phyloP scores from a whole-genome alignment of 305 asterid species.

The Fraxinus baroniana region DNA sequence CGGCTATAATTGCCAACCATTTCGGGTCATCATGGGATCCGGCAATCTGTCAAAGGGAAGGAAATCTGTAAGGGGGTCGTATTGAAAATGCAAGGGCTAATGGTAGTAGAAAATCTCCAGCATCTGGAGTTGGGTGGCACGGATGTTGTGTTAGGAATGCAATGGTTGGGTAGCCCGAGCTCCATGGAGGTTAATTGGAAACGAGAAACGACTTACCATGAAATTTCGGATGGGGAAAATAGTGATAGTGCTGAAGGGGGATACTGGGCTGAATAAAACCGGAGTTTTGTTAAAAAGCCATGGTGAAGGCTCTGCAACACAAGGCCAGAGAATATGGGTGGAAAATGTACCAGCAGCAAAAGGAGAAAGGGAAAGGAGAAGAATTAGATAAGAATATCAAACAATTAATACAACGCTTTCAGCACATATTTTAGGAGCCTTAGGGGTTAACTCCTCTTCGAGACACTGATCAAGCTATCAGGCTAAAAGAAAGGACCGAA shows the following conservation, averaged over 20 bases:
- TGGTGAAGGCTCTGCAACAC: too few species aligned
- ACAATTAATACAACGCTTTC: too few species aligned
- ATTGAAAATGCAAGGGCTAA: background rate
- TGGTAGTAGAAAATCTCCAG: background rate
- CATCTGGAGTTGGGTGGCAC: background rate
- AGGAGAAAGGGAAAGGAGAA: too few species aligned
- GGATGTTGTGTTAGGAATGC: background rate
- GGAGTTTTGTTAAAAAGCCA: background rate
- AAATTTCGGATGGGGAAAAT: background rate
- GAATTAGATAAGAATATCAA: too few species aligned
- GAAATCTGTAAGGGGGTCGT: background rate
- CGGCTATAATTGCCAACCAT: background rate
- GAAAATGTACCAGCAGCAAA: too few species aligned
- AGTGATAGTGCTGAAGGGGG: background rate
- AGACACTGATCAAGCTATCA: too few species aligned
- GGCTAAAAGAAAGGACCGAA: too few species aligned
- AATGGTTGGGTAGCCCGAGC: background rate
- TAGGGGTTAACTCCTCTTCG: too few species aligned
- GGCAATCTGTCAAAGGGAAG: background rate
- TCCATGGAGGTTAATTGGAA: background rate
- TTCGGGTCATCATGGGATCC: background rate
- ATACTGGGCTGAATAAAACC: background rate
- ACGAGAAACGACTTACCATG: background rate
- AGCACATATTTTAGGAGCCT: too few species aligned
- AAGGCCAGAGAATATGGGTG: too few species aligned